Evolutionary conservation across 352 stramenopile species (phyloP), one percentile per base, ranked within the genome.

Genomic region (Globisporangium middletonii): DNA sequence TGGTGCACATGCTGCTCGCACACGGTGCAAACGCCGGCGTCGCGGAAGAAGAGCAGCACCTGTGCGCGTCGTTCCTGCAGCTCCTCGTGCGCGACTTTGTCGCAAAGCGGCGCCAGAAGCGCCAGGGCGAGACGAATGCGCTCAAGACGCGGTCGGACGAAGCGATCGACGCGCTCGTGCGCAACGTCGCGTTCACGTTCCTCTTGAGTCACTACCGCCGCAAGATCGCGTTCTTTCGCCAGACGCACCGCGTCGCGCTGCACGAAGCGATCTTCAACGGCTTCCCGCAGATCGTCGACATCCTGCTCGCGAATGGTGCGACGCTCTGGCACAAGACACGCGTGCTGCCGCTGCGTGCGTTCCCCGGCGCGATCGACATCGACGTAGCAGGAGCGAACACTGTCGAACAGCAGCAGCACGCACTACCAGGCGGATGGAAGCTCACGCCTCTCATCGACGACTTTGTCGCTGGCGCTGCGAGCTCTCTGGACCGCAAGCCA

Each of bases 221-320:
- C 0, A 75, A 79, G 54, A 64, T 87, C 1, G 55, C 55, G 1
- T 60, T 79, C 15, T 81, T 77, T 26, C 64, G 73, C 0, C 79
- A 81, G 43, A 90, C 80, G 0, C 77, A 87, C 19, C 80, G 83
- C n/a, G 79, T 90, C 18, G 53, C 83, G 18, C 64, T 93, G 27
- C 79, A 91, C 38, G 83, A 93, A 57, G 83, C 80, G 13, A 54
- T 89, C 12, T 68, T 86, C 50, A 93, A 90, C 51, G 80, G 79
- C 2, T 75, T 85, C 50, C 61, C 75, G 1, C 60, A 84, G 18
- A 77, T 91, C 30, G 66, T 68, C 28, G 62, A 67, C 8, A 72
- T 89, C 23, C 44, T 93, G 46, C 50, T 91, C 0, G 63, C 72
- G 6, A 71, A 75, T 33, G 77, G 70, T 27, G 79, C 79, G 1